These are phyloP conservation scores for Cylindrotheca fusiformis DNA, from an alignment of 108 stramenopile species.

Conservation along the genomic window DNA sequence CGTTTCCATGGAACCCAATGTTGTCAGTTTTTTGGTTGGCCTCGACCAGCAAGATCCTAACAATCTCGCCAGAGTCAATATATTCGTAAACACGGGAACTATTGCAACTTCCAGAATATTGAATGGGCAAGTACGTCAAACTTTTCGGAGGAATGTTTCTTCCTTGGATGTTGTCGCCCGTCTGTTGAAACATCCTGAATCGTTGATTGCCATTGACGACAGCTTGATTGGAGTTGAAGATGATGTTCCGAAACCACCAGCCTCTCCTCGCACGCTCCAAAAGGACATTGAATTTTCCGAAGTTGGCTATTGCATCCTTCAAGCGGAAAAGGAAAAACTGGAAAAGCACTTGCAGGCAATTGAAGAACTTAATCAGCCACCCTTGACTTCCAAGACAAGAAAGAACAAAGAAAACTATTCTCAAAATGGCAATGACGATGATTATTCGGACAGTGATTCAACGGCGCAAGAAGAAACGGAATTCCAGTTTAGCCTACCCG, in stretches of 20 bases:
- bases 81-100: constrained; percentile 68
- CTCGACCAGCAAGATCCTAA: constrained; percentile 2
- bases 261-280: constrained; percentile 18
- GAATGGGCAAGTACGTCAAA: constrained; percentile 38
- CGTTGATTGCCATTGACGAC: constrained; percentile 31
- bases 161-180: constrained; percentile 37
- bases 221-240: constrained; percentile 28
- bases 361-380: constrained; percentile 9
- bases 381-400: constrained; percentile 6
- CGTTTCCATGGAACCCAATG: neutral
- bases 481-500: constrained; percentile 46
- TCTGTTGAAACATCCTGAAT: constrained; percentile 37
- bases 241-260: neutral
- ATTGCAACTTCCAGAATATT: constrained; percentile 55
- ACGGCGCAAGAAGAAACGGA: constrained; percentile 12
- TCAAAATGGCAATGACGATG: constrained; percentile 22
- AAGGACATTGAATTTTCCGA: constrained; percentile 62
- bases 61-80: constrained; percentile 49
- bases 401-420: neutral
- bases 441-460: constrained; percentile 8
- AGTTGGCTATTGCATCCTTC: constrained; percentile 65
- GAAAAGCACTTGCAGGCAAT: constrained; percentile 36
- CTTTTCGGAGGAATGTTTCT: constrained; percentile 49
- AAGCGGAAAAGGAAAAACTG: constrained; percentile 64
- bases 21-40: constrained; percentile 37